Evolutionary conservation across 371 early-diverging fungal species (phyloP), one percentile per base, ranked within the genome.

Genomic region (Zopfochytrium polystomum): DNA sequence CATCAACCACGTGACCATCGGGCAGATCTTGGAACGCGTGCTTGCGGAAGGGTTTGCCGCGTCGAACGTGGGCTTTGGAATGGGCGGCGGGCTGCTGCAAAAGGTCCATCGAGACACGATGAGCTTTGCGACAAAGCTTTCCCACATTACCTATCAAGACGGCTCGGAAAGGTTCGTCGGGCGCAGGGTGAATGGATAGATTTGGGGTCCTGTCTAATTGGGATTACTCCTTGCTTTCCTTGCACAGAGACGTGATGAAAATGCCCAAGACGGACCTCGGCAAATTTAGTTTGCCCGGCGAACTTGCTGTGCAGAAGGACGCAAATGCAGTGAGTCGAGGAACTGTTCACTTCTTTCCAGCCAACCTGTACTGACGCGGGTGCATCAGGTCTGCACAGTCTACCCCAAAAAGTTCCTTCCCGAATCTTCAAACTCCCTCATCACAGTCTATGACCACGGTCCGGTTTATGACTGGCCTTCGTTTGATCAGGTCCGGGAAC

Each of bases 101-200:
- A 88, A 89, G 72, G 66, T 90, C 42, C 84, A 91, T 70, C 79
- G 92, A 9, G 92, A 92, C 63, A 88, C 88, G 0, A 83, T 90
- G 88, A 83, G 82, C 47, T 87, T 90, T 77, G 92, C 92, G 0
- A 83, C 88, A 25, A 92, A 92, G 73, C 73, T 92, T 32, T 77
- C 71, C 54, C 73, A 80, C 35, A 75, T 90, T 48, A 73, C 71
- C 2, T 81, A 87, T 55, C 70, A 0, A 72, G 81, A 46, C 71
- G 71, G 15, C 31, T 32, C 20, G n/a, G 9, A 20, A 65, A 73
- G 13, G 65, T 67, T 1, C 48, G 44, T 20, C 62, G 81, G 77
- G 54, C 74, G 18, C 77, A 78, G 13, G 61, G 66, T 27, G 77
- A 78, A 4, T 65, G 72, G 49, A 78, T 79, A 20, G 68, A 62